A percentile compares a stretch with the other conserved stretches of the same genome.
Evolutionary conservation across 1,139 yeast species (phyloP).

Genomic region (Taphrina sp.): DNA sequence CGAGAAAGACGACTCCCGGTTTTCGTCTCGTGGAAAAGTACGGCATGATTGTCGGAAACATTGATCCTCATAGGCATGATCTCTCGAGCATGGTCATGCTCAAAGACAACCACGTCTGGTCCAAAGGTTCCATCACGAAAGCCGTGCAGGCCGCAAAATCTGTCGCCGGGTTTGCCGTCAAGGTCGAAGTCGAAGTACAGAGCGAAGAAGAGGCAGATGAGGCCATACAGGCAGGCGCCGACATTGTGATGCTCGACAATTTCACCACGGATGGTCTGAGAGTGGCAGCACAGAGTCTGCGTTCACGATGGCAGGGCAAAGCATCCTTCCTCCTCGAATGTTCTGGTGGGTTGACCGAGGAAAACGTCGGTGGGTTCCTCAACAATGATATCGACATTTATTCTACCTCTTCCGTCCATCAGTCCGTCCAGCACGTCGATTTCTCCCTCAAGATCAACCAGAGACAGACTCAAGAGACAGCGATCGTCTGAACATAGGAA

Average conservation of each 20-base stretch:
- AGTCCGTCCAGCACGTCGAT: constrained; percentile 78
- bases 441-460: constrained; percentile 73
- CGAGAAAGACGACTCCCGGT: constrained; percentile 97
- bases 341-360: constrained; percentile 80
- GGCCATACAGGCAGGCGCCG: constrained; percentile 94
- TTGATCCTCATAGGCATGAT: constrained; percentile 89
- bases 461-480: constrained; percentile 1
- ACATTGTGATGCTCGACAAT: constrained; percentile 91
- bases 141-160: constrained; percentile 75
- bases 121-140: constrained; percentile 77
- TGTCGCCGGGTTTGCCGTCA: constrained; percentile 84
- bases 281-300: constrained; percentile 63
- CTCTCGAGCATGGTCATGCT: constrained; percentile 93
- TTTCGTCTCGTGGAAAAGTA: constrained; percentile 82
- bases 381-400: constrained; percentile 83
- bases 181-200: constrained; percentile 90
- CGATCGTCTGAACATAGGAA: too few species aligned
- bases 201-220: constrained; percentile 80
- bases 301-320: constrained; percentile 56
- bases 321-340: constrained; percentile 73
- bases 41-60: constrained; percentile 93
- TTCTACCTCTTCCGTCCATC: constrained; percentile 91
- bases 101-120: constrained; percentile 89
- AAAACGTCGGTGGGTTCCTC: constrained; percentile 63
- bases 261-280: constrained; percentile 68